These are phyloP conservation scores for Gremmenia infestans DNA, from an alignment of 2,329 filamentous ascomycete genomes.

Conservation along the genomic window DNA sequence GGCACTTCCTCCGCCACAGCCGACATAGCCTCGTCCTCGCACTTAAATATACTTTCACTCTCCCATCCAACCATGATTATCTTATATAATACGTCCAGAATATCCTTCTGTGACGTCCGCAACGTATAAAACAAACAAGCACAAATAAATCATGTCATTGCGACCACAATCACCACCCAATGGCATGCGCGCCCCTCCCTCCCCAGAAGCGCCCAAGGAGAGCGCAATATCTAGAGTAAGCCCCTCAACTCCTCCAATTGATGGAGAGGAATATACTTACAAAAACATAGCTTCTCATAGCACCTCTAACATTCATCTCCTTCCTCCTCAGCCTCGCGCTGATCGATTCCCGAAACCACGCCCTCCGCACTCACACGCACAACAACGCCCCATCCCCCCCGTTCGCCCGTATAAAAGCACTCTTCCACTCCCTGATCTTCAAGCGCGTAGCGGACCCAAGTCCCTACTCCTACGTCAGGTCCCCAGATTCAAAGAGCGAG, in stretches of 20 bases:
- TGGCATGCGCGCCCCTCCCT: conserved; percentile 1
- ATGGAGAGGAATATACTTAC: not conserved
- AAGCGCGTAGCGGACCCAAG: conserved; percentile 6
- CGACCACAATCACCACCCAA: not conserved
- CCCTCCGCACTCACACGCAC: conserved; percentile 16
- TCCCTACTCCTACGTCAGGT: conserved; percentile 26
- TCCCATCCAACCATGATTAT: not conserved
- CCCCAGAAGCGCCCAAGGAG: conserved; percentile 22
- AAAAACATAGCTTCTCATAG: conserved; percentile 26
- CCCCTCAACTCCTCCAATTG: not conserved
- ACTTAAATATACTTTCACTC: not conserved
- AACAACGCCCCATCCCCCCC: conserved; percentile 13
- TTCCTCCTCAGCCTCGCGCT: conserved; percentile 32
- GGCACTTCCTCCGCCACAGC: not conserved
- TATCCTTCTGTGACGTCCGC: not conserved
- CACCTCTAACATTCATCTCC: conserved; percentile 30
- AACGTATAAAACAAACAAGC: too few species aligned
- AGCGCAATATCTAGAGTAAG: conserved; percentile 24
- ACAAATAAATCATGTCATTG: not conserved
- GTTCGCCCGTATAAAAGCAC: conserved; percentile 9
- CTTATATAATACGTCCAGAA: not conserved
- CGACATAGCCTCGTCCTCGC: not conserved
- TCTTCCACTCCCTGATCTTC: conserved; percentile 21
- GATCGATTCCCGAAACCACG: conserved; percentile 24
- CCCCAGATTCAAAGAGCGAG: conserved; percentile 4